phyloP scores from a whole-genome alignment of 768 basidiomycete species.

The Boletus vermiculosoides region DNA sequence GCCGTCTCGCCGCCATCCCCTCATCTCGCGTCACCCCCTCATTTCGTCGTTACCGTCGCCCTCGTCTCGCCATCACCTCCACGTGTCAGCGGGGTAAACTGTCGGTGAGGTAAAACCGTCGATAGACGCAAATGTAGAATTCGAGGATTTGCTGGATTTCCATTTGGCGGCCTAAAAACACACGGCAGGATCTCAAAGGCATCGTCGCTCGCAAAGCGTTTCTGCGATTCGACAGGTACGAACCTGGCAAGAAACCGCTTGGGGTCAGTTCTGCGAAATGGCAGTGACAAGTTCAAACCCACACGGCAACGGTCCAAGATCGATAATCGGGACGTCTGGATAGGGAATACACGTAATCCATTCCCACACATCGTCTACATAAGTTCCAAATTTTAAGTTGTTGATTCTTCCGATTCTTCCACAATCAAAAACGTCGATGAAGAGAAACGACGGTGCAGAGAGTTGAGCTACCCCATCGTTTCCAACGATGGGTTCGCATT shows the following conservation, averaged over 20 bases:
- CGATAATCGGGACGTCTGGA: not conserved
- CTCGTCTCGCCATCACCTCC: too few species aligned
- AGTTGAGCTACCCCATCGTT: conserved; percentile 49
- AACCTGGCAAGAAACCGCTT: not conserved
- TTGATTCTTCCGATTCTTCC: conserved; percentile 38
- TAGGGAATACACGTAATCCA: conserved; percentile 12
- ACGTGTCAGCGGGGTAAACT: too few species aligned
- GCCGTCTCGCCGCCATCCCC: too few species aligned
- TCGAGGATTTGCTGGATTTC: too few species aligned
- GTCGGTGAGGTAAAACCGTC: too few species aligned
- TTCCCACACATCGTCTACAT: conserved; percentile 20
- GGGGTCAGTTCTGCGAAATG: too few species aligned
- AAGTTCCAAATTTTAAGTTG: not conserved
- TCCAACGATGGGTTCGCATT: conserved; percentile 42
- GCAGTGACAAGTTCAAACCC: too few species aligned
- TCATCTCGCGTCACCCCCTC: too few species aligned
- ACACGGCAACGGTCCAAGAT: not conserved
- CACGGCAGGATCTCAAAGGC: not conserved
- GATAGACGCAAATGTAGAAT: not conserved
- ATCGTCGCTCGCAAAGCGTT: not conserved
- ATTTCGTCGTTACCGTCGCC: too few species aligned
- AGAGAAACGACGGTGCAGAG: conserved; percentile 56
- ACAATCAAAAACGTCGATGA: conserved; percentile 51
- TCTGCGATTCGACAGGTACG: not conserved
- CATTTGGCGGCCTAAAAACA: not conserved